A percentile compares a stretch with the other conserved stretches of the same genome.
phyloP scores from a whole-genome alignment of 306 rosid species.

The Ormosia semicastrata region DNA sequence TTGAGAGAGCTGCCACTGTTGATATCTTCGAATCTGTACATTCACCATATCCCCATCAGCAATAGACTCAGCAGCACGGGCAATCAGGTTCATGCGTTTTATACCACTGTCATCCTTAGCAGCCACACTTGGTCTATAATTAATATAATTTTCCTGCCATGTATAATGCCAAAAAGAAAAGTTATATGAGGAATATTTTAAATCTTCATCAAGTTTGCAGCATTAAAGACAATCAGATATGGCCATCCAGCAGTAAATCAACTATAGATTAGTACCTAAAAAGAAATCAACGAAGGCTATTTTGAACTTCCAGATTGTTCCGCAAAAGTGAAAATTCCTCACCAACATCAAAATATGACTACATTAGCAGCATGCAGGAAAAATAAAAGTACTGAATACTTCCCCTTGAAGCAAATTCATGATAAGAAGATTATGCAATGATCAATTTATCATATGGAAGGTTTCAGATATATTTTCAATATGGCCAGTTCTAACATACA shows the following conservation, averaged over 20 bases:
- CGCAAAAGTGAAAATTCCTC: neutral
- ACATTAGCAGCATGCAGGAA: too few species aligned
- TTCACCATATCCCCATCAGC: conserved; percentile 89
- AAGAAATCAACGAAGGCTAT: neutral
- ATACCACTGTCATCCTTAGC: conserved; percentile 75
- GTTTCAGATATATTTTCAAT: neutral
- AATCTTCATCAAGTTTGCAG: neutral
- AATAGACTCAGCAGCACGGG: conserved; percentile 92
- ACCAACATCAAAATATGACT: neutral
- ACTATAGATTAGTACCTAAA: conserved; percentile 4
- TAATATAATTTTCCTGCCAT: conserved; percentile 90
- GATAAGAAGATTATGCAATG: conserved; percentile 6
- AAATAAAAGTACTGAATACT: neutral
- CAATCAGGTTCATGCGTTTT: conserved; percentile 80
- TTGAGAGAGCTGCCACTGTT: conserved; percentile 99
- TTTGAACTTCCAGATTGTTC: conserved; percentile 18
- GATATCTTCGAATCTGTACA: conserved; percentile 91
- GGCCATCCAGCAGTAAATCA: neutral
- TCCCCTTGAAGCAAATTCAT: neutral
- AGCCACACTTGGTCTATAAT: conserved; percentile 73
- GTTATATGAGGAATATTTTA: conserved; percentile 5
- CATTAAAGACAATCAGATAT: neutral
- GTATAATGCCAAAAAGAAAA: conserved; percentile 8
- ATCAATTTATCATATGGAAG: neutral
- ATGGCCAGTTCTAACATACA: neutral